Evolutionary conservation across 2,329 filamentous ascomycete genomes (phyloP), one percentile per base, ranked within the genome.

Genomic region (Colletotrichum liriopes): DNA sequence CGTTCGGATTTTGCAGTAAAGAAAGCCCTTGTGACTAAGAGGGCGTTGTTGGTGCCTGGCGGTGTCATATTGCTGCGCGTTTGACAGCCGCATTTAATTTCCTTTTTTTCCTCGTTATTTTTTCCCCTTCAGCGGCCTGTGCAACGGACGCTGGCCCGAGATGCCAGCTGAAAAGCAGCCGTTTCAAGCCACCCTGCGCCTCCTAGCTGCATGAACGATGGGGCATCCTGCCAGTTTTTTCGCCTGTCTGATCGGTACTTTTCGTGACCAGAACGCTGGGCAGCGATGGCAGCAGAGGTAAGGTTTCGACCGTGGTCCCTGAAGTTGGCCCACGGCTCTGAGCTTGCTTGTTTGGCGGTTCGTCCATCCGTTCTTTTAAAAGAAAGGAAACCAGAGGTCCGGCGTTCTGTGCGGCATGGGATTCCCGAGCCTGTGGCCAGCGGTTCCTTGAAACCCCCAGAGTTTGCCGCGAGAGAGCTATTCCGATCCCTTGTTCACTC

Each of bases 161-260:
- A 58, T n/a, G 56, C 51, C n/a, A 58, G 59, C 43, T 54, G 55
- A 49, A 62, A 67, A 39, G 16, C 59, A 49, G 32, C 29, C 49
- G 68, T 71, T 71, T 71, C 68, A 71, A 71, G 68, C 64, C 54
- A 43, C 56, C 51, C 68, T 71, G 68, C 68, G 56, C 68, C 64
- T 71, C 64, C 35, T 37, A 51, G 51, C 23, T 62, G 68, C 68
- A 71, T 71, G 58, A 68, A 68, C 26, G 64, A 63, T 41, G 32
- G 47, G 55, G 63, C 67, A 39, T 67, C 56, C 67, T 67, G 63
- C 39, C 20, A 56, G 67, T 71, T 71, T 71, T 55, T 67, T 29
- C 55, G 56, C 16, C 39, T 67, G 63, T 20, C 47, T 56, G 63
- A 55, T 29, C 32, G 54, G 49, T 29, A 67, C 47, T 43, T 54